Evolutionary conservation across 768 basidiomycete genomes (phyloP).

Genomic region (Mrakia frigida): DNA sequence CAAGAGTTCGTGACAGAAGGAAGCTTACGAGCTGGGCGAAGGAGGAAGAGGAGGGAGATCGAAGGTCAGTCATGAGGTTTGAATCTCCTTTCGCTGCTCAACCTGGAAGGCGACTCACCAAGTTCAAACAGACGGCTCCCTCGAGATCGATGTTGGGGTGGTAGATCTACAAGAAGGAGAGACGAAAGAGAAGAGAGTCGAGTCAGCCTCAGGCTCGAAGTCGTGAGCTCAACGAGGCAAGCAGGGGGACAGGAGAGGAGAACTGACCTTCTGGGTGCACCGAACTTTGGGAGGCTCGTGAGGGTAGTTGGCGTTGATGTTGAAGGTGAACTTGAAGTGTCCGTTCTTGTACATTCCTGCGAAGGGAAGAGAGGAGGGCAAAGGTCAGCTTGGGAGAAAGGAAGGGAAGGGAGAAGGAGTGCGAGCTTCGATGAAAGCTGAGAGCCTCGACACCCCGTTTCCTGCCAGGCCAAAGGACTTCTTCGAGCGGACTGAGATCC

Average conservation of each 20-base stretch:
- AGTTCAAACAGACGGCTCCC: slow-evolving; percentile 83
- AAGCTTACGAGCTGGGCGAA: slow-evolving; percentile 18
- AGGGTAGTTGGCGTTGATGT: slow-evolving; percentile 95
- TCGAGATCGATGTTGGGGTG: slow-evolving; percentile 98
- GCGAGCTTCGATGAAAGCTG: neutral
- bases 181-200: neutral
- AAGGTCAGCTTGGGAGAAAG: slow-evolving; percentile 3
- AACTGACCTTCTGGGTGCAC: slow-evolving; percentile 75
- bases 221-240: neutral
- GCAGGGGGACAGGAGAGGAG: too few relatives aligned
- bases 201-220: neutral
- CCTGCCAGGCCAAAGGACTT: too few relatives aligned
- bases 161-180: slow-evolving; percentile 64
- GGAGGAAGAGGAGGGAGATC: neutral
- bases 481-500: too few relatives aligned
- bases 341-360: slow-evolving; percentile 98
- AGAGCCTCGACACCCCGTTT: too few relatives aligned
- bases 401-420: neutral
- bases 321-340: slow-evolving; percentile 86
- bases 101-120: slow-evolving; percentile 3
- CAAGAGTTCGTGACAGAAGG: neutral
- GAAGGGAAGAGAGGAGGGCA: neutral
- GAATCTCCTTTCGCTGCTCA: neutral
- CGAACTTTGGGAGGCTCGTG: slow-evolving; percentile 99
- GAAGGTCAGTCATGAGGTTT: neutral